Base-by-base conservation (phyloP, 2,329 filamentous ascomycete genomes). In the Coniochaeta sp. region DNA sequence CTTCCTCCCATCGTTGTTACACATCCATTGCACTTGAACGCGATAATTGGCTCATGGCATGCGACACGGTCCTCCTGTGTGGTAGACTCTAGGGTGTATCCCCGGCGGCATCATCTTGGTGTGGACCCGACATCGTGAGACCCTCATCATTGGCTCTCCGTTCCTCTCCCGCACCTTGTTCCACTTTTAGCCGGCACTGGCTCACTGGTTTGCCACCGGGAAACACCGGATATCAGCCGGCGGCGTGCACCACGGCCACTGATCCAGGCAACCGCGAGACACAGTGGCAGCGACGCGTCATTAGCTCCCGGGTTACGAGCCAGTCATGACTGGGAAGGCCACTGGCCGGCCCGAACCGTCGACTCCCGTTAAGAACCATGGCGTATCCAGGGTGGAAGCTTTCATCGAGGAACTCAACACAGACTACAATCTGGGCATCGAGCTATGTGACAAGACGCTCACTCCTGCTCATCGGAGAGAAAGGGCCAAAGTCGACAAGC, bases 361-460 rank as follows among this genome's bases (percentile, higher is more conserved):
- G 26, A 49, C 30, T 8, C 30, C 28, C 31, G 9, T 14, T 14
- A 14, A 33, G n/a, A 42, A 42, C 18, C 38, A 42, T n/a, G 18
- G 27, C 3, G 12, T 20, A 32, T 5, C 30, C 50, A 47, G 31
- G 1, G 53, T 62, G 40, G 56, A 57, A 9, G 31, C 49, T 13
- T 56, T 59, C 12, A 54, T 65, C 10, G 52, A 52, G 1, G 14
- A 45, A 4, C 51, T 68, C 5, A 67, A 68, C 46, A 31, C 31
- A 9, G 51, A 56, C 5, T 67, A 65, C 46, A 57, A 55, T 14
- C 51, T 68, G 1, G 63, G 58, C 16, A 48, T 67, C n/a, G 28
- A 49, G 4, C 33, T 64, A 1, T 52, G 57, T 3, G 59, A 62
- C 24, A 50, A 35, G 7, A 51, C 14, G 12, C 53, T 59, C 18